A percentile compares a stretch with the other conserved stretches of the same genome.
Conservation (phyloP, 768 basidiomycete genomes). For the Suillus sp. region DNA sequence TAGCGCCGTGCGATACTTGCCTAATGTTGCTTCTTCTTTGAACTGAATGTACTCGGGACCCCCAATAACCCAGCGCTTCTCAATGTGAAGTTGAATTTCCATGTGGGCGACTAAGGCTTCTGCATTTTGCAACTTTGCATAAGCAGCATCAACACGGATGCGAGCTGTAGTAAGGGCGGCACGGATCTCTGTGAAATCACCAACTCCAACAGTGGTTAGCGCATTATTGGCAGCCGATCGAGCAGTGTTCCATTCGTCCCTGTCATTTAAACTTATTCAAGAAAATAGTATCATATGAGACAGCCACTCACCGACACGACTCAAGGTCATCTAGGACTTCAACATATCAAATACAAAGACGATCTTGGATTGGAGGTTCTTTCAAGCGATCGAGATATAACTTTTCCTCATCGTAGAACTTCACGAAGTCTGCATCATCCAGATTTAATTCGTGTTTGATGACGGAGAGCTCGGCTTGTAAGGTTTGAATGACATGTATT, state of each 20-base stretch:
- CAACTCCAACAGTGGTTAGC: not conserved
- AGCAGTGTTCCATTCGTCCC: conserved; percentile 3
- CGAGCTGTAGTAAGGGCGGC: not conserved
- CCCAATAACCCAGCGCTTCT: conserved; percentile 8
- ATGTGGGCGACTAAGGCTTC: conserved; percentile 8
- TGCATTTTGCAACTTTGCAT: conserved; percentile 7
- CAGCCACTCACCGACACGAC: not conserved
- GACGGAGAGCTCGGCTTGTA: not conserved
- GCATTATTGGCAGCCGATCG: conserved; percentile 4
- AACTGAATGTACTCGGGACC: conserved; percentile 4
- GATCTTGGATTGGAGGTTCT: not conserved
- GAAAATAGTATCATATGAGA: not conserved
- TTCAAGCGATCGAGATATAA: not conserved
- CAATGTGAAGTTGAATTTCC: conserved; percentile 8
- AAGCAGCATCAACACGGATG: conserved; percentile 7
- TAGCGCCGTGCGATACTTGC: conserved; percentile 13
- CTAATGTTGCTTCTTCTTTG: not conserved
- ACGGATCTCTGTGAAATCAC: not conserved
- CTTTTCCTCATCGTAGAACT: conserved; percentile 1
- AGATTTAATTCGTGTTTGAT: not conserved
- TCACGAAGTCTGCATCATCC: not conserved
- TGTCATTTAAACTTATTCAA: not conserved
- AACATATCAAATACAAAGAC: conserved; percentile 2
- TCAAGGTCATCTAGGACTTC: conserved; percentile 8
- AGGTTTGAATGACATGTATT: not conserved